Base-by-base conservation (phyloP, 2,329 filamentous ascomycete genomes). In the Aschersonia sp. region DNA sequence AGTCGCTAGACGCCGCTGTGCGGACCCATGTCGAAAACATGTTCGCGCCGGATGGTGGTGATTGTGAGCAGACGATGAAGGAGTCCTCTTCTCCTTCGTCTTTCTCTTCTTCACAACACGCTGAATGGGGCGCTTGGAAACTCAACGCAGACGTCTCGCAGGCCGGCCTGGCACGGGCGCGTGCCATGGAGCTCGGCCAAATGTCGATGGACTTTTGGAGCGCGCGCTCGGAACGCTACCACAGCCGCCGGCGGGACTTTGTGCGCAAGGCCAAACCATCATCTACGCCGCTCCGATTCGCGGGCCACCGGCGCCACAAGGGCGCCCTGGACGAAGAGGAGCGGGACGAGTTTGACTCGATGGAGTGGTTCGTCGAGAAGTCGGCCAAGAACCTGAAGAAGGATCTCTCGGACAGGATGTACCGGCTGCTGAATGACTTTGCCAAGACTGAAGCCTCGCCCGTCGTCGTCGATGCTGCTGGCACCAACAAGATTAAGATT, bases 181-280 rank as follows among this genome's bases (percentile, higher is more conserved):
- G 66, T 30, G 61, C 61, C 1, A 50, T 55, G 8, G 66, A 69
- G 54, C 58, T 69, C 0, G 61, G 58, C 5, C 61, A 69, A 50
- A 68, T 69, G 65, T 57, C 60, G 39, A 62, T 63, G 44, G 66
- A 69, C 55, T 68, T 68, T 52, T 69, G 64, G 65, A 62, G 61
- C 30, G 52, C 63, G 1, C 57, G 66, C 5, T 56, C 63, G 5
- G 46, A 53, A 10, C 56, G 64, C 11, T 68, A 68, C 46, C 65
- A 68, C 53, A 53, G 53, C 2, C 62, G 66, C 11, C 60, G 66
- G 7, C 56, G 57, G 33, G 61, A 62, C 50, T 69, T 68, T 51
- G 65, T 69, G 2, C 58, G 66, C 44, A 69, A 68, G 52, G 54
- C 60, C 50, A 66, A 62, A 51, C 48, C 63, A 0, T 46, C 50